Conservation (phyloP, 164 flowering plant species). For the Magnolia sinica region DNA sequence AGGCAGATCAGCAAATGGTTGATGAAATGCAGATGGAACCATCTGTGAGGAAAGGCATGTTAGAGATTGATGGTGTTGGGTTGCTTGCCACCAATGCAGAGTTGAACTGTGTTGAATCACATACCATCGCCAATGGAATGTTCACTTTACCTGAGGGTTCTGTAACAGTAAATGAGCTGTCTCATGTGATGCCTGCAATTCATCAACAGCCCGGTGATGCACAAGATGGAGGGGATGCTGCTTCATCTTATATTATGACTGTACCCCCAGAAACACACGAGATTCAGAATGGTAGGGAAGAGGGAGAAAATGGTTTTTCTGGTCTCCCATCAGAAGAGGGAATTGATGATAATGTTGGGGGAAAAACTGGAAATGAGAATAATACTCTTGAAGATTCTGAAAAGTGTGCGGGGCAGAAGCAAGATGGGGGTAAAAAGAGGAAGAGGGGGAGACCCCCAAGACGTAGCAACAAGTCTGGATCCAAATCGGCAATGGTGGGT, state of each 20-base stretch:
- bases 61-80: neutral
- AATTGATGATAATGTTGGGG: neutral
- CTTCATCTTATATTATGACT: neutral
- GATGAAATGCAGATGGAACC: neutral
- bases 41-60: neutral
- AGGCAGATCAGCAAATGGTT: neutral
- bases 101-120: no score
- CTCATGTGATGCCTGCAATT: neutral
- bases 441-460: slow-evolving; percentile 2
- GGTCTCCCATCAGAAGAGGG: neutral
- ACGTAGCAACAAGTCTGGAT: neutral
- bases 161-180: neutral
- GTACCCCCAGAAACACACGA: neutral
- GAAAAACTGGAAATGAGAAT: neutral
- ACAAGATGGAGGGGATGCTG: neutral
- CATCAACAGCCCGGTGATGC: neutral
- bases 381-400: neutral
- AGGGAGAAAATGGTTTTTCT: neutral
- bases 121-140: neutral
- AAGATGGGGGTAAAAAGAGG: neutral
- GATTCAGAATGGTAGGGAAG: neutral
- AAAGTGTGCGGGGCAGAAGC: neutral
- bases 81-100: neutral
- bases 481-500: neutral
- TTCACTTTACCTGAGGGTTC: neutral